Percentiles rank a stretch among this genome's conserved stretches.
Evolutionary conservation across 106 monocot genomes (phyloP).

Genomic region (Platanthera zijinensis): DNA sequence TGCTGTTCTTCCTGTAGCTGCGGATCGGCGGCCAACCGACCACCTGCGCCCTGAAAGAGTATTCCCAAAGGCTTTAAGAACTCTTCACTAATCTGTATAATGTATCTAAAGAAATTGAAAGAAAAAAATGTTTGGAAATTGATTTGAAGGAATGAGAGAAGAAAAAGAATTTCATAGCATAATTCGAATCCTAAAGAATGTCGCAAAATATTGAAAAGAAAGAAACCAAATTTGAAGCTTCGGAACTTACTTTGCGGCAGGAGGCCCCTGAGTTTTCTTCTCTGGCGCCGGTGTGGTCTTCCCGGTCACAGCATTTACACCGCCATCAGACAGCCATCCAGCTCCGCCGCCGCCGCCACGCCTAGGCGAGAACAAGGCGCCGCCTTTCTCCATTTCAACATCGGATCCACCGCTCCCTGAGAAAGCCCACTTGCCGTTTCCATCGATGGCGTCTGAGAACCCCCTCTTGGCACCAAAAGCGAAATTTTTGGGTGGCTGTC

Average conservation of each 20-base stretch:
- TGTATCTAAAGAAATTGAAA: no score
- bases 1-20: conserved; percentile 30
- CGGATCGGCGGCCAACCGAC: conserved; percentile 47
- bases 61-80: neutral
- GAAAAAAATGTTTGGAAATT: neutral
- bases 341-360: neutral
- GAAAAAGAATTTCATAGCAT: conserved; percentile 10
- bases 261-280: conserved; percentile 10
- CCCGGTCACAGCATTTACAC: conserved; percentile 3
- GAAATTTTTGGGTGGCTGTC: conserved; percentile 7
- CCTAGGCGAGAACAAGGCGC: conserved; percentile 22
- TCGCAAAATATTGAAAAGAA: neutral
- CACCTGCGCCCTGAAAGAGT: conserved; percentile 28
- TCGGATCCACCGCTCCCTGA: conserved; percentile 5
- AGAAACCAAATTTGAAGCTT: neutral
- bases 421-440: conserved; percentile 15
- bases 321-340: neutral
- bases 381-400: conserved; percentile 19
- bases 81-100: no score
- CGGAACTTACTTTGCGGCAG: conserved; percentile 51
- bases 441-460: conserved; percentile 14
- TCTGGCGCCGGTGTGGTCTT: conserved; percentile 15
- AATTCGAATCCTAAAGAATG: neutral
- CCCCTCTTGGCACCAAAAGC: conserved; percentile 23
- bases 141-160: neutral